These are phyloP conservation scores for Crassisporium funariophilum DNA, from an alignment of 768 basidiomycete genomes.

Conservation along the genomic window DNA sequence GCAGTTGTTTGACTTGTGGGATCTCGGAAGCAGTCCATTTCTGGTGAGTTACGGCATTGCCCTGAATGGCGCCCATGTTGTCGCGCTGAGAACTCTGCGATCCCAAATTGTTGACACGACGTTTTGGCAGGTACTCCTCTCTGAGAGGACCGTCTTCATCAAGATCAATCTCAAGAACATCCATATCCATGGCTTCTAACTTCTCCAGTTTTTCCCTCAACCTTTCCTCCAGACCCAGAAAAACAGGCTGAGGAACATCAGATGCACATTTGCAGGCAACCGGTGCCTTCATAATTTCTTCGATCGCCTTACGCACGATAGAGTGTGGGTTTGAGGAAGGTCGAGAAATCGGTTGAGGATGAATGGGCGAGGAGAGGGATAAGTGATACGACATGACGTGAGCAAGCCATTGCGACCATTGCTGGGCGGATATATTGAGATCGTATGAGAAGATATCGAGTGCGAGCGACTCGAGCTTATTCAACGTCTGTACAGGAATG, in stretches of 20 bases:
- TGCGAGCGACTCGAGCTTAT: slow-evolving; percentile 70
- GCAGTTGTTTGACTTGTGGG: slow-evolving; percentile 41
- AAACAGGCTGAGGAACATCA: slow-evolving; percentile 60
- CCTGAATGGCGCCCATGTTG: slow-evolving; percentile 9
- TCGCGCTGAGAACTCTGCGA: slow-evolving; percentile 13
- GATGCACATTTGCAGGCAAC: slow-evolving; percentile 29
- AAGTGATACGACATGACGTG: slow-evolving; percentile 67
- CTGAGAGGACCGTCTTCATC: slow-evolving; percentile 83
- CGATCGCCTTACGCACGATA: slow-evolving; percentile 68
- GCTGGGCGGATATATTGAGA: slow-evolving; percentile 61
- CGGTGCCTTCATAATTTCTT: slow-evolving; percentile 64
- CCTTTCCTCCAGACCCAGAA: slow-evolving; percentile 71
- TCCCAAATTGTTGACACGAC: slow-evolving; percentile 46
- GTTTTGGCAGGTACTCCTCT: slow-evolving; percentile 78
- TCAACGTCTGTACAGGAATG: slow-evolving; percentile 68
- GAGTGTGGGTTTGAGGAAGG: slow-evolving; percentile 73
- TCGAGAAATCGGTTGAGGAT: slow-evolving; percentile 76
- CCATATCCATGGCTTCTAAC: slow-evolving; percentile 41
- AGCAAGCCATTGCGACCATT: slow-evolving; percentile 74
- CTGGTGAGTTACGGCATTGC: slow-evolving; percentile 14
- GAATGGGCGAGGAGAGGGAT: slow-evolving; percentile 57
- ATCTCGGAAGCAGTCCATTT: slow-evolving; percentile 21
- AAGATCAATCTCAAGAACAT: slow-evolving; percentile 72
- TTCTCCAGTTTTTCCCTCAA: slow-evolving; percentile 53
- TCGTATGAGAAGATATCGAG: slow-evolving; percentile 73